Evolutionary conservation across 805 yeast species (phyloP).

Genomic region (Wickerhamomyces silvicola): DNA sequence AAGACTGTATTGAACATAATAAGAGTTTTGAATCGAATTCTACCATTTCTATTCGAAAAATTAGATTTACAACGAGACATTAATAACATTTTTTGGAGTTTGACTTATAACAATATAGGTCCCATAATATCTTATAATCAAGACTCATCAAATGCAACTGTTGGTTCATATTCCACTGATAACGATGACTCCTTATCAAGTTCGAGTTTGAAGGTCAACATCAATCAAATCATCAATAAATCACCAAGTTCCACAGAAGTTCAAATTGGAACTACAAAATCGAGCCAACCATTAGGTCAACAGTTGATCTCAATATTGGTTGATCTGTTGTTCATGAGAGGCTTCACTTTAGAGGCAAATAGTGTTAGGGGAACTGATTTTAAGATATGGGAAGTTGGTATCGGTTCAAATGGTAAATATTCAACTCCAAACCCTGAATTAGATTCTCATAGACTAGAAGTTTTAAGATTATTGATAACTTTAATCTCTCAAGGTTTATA

Average conservation of each 20-base stretch:
- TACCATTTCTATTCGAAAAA: conserved; percentile 65
- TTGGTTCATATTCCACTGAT: conserved; percentile 24
- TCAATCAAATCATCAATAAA: conserved; percentile 7
- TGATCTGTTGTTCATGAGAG: conserved; percentile 46
- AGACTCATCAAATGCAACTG: conserved; percentile 12
- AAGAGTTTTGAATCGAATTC: conserved; percentile 53
- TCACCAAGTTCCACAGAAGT: conserved; percentile 15
- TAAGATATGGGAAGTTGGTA: conserved; percentile 76
- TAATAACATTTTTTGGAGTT: conserved; percentile 39
- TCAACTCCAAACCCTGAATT: conserved; percentile 32
- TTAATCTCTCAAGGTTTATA: conserved; percentile 61
- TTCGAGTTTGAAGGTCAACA: conserved; percentile 13
- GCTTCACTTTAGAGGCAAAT: conserved; percentile 42
- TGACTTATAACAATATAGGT: conserved; percentile 7
- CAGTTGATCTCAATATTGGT: conserved; percentile 32
- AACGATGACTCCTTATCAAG: conserved; percentile 10
- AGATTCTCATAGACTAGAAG: conserved; percentile 63
- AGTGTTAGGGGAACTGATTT: conserved; percentile 27
- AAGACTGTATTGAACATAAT: conserved; percentile 51
- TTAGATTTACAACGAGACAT: conserved; percentile 29
- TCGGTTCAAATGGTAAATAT: conserved; percentile 38
- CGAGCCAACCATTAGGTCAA: conserved; percentile 24
- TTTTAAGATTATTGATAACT: conserved; percentile 53
- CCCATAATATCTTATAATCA: neutral
- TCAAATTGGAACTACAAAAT: conserved; percentile 9